Conservation (phyloP, 2,329 filamentous ascomycete genomes). For the Fusarium bulbicola region DNA sequence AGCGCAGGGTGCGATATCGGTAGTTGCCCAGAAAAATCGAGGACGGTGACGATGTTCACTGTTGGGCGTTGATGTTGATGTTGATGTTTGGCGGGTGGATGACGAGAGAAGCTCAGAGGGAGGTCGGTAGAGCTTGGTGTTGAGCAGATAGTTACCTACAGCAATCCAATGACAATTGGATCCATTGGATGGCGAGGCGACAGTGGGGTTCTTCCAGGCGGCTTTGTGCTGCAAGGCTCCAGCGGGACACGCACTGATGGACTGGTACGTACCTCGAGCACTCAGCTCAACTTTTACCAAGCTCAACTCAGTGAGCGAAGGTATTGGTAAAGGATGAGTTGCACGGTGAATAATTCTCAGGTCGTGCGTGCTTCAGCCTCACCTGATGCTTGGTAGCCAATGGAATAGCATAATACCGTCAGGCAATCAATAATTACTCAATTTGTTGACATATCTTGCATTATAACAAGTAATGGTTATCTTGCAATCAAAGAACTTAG, state of each 20-base stretch:
- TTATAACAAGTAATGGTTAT: too few relatives aligned
- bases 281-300: not conserved
- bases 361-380: not conserved
- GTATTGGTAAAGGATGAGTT: not conserved
- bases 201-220: slow-evolving; percentile 24
- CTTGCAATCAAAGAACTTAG: too few relatives aligned
- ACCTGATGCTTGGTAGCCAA: not conserved
- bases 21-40: not conserved
- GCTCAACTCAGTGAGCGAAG: not conserved
- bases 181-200: slow-evolving; percentile 35
- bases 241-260: slow-evolving; percentile 43
- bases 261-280: slow-evolving; percentile 2
- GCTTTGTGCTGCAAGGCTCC: slow-evolving; percentile 43
- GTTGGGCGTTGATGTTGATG: slow-evolving; percentile 9
- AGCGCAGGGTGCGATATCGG: not conserved
- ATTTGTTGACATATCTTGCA: not conserved
- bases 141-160: slow-evolving; percentile 16
- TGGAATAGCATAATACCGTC: not conserved
- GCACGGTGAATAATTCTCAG: not conserved
- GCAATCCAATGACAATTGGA: slow-evolving; percentile 25
- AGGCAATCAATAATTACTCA: not conserved
- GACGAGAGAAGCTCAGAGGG: slow-evolving; percentile 38
- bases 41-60: not conserved
- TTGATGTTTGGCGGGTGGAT: slow-evolving; percentile 35
- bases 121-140: slow-evolving; percentile 33